A percentile compares a stretch with the other conserved stretches of the same genome.
phyloP scores from a whole-genome alignment of 2,329 filamentous ascomycete species.

The Talaromyces sp. region DNA sequence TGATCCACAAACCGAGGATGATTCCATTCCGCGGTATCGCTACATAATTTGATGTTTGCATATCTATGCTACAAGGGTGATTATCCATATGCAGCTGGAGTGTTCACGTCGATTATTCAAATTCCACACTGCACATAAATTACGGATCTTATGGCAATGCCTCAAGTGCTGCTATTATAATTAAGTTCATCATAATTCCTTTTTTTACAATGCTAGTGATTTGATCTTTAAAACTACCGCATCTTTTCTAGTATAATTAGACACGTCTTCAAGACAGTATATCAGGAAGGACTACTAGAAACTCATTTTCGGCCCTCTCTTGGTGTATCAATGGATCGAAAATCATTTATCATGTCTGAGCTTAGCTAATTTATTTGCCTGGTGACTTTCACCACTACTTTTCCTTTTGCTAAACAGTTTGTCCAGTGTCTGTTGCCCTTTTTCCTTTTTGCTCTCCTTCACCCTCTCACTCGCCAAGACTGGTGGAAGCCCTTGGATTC shows the following conservation, averaged over 20 bases:
- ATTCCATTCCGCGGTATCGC: neutral
- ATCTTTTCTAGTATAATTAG: too few relatives aligned
- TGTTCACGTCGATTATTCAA: too few relatives aligned
- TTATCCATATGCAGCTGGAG: too few relatives aligned
- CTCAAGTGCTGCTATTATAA: too few relatives aligned
- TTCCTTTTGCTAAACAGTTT: constrained; percentile 21
- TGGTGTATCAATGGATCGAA: neutral
- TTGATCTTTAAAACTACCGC: too few relatives aligned
- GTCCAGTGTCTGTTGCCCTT: constrained; percentile 28
- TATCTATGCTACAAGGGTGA: too few relatives aligned
- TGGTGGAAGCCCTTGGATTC: constrained; percentile 28
- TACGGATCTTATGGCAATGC: too few relatives aligned
- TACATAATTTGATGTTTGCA: neutral
- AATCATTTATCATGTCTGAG: neutral
- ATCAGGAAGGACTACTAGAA: too few relatives aligned
- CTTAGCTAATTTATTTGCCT: neutral
- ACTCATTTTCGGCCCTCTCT: neutral
- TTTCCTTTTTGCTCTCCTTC: constrained; percentile 24
- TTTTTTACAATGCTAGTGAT: too few relatives aligned
- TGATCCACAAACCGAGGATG: neutral
- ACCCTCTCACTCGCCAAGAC: constrained; percentile 28
- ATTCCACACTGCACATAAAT: too few relatives aligned
- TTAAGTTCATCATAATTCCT: too few relatives aligned
- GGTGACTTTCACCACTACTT: neutral
- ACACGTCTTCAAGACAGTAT: too few relatives aligned